Conservation (phyloP, 2,329 filamentous ascomycete genomes). For the Pseudogymnoascus sp. region DNA sequence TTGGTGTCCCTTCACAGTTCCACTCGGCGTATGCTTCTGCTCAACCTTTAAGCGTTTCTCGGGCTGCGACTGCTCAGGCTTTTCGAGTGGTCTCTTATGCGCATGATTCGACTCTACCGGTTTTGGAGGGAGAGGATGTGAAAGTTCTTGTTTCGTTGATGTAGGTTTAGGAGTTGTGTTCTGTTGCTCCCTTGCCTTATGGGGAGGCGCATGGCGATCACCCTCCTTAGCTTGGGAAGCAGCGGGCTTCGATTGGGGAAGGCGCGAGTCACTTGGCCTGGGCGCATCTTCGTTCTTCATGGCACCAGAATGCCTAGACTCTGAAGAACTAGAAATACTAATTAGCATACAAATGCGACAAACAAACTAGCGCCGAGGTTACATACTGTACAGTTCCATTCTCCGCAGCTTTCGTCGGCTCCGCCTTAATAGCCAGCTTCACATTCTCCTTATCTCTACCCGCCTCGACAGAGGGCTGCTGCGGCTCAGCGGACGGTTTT, state of each 20-base stretch:
- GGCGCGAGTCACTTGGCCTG: neutral
- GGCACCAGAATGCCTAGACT: neutral
- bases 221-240: neutral
- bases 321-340: neutral
- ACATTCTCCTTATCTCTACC: neutral
- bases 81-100: slow-evolving; percentile 24
- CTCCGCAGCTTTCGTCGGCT: neutral
- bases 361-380: too few relatives aligned
- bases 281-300: neutral
- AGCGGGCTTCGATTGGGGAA: neutral
- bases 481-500: neutral
- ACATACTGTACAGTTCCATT: neutral
- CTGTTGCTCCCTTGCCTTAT: slow-evolving; percentile 12
- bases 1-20: neutral
- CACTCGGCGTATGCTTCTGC: neutral
- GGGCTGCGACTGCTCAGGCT: slow-evolving; percentile 17
- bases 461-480: neutral
- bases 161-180: slow-evolving; percentile 21
- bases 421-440: neutral
- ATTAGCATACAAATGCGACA: neutral
- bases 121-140: neutral
- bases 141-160: slow-evolving; percentile 15
- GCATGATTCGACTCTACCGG: slow-evolving; percentile 3
- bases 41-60: slow-evolving; percentile 26
- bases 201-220: slow-evolving; percentile 9